These are phyloP conservation scores for Penicillium sp. DNA, from an alignment of 2,329 filamentous ascomycete genomes.

Conservation along the genomic window DNA sequence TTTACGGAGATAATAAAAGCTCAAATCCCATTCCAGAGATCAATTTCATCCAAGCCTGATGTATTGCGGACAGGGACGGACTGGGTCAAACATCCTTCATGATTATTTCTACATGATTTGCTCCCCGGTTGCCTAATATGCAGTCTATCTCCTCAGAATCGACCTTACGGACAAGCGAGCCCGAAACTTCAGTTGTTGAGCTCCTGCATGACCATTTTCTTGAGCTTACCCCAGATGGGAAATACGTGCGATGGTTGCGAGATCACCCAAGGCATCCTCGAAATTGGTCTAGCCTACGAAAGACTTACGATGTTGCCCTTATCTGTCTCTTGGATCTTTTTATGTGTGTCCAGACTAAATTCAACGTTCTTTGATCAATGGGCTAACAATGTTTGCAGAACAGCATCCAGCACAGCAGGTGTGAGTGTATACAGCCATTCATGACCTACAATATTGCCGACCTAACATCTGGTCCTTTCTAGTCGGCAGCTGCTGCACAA, in stretches of 20 bases:
- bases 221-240: constrained; percentile 32
- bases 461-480: neutral
- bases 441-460: neutral
- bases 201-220: constrained; percentile 29
- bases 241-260: constrained; percentile 33
- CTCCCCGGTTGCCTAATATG: constrained; percentile 13
- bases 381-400: constrained; percentile 26
- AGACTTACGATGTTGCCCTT: constrained; percentile 30
- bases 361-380: too few relatives aligned
- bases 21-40: neutral
- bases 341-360: constrained; percentile 24
- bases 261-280: constrained; percentile 34
- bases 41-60: neutral
- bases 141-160: constrained; percentile 10
- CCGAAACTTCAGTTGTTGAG: constrained; percentile 14
- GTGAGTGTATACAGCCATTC: constrained; percentile 21
- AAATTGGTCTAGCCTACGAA: constrained; percentile 32
- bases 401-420: constrained; percentile 38
- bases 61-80: neutral
- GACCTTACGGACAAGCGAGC: constrained; percentile 7
- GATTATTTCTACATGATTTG: neutral
- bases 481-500: constrained; percentile 33
- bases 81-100: neutral
- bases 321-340: constrained; percentile 36
- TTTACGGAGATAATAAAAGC: constrained; percentile 4